These are phyloP conservation scores for Chytriomyces confervae DNA, from an alignment of 192 early-diverging fungal species.

Conservation along the genomic window DNA sequence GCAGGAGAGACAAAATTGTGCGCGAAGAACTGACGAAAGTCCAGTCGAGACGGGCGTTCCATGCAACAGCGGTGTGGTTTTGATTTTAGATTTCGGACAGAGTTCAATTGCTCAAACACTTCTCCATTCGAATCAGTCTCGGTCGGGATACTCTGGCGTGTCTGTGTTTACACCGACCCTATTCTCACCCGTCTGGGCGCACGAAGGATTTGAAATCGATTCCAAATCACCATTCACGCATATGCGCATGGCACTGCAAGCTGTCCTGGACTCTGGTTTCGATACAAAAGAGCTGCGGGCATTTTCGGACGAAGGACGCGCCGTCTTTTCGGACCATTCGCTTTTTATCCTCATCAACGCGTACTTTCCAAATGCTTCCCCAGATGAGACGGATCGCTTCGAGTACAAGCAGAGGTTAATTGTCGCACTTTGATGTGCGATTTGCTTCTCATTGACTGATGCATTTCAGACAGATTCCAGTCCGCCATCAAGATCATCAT, in stretches of 20 bases:
- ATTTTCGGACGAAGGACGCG: conserved; percentile 76
- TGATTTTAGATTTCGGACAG: background rate
- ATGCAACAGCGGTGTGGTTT: conserved; percentile 63
- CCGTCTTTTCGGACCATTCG: conserved; percentile 73
- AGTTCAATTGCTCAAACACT: background rate
- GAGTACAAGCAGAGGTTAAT: conserved; percentile 29
- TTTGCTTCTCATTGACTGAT: background rate
- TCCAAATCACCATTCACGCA: conserved; percentile 48
- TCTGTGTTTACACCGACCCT: conserved; percentile 61
- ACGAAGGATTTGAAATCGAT: conserved; percentile 66
- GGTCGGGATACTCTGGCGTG: conserved; percentile 72
- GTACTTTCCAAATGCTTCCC: conserved; percentile 37
- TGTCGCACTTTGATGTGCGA: background rate
- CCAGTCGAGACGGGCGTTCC: conserved; percentile 75
- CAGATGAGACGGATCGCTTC: conserved; percentile 13
- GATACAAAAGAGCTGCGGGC: conserved; percentile 45
- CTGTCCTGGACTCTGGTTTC: conserved; percentile 28
- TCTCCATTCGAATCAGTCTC: conserved; percentile 11
- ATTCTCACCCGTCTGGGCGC: conserved; percentile 58
- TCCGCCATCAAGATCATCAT: conserved; percentile 28
- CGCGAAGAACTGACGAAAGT: conserved; percentile 65
- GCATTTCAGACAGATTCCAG: conserved; percentile 24
- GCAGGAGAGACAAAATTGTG: conserved; percentile 58
- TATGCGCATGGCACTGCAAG: conserved; percentile 37
- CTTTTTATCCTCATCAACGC: conserved; percentile 77